Evolutionary conservation across 2,329 filamentous ascomycete genomes (phyloP).

Genomic region (Coniochaeta sp.): DNA sequence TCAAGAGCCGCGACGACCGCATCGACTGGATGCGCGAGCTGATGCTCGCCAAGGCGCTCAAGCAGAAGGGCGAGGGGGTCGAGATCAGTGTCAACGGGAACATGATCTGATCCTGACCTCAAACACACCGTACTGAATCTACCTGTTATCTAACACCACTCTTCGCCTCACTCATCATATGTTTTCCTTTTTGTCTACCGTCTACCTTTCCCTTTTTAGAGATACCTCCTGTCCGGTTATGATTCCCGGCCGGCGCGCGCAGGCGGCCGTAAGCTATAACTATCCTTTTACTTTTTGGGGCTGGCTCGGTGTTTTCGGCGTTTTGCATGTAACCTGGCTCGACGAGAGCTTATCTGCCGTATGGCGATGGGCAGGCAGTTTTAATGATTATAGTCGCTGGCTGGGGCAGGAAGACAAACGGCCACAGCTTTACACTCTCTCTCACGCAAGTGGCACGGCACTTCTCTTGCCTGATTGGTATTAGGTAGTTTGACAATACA

Average conservation of each 20-base stretch:
- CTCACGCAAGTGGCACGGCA: not conserved
- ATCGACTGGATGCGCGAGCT: conserved; percentile 97
- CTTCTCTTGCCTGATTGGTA: not conserved
- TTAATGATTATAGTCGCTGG: not conserved
- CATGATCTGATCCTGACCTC: conserved; percentile 46
- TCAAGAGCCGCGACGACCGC: conserved; percentile 76
- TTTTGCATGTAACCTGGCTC: not conserved
- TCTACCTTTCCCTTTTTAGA: not conserved
- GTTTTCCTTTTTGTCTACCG: not conserved
- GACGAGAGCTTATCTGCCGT: not conserved
- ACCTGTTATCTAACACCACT: no score
- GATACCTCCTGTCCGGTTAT: not conserved
- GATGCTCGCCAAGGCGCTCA: conserved; percentile 82
- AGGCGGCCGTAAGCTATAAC: not conserved
- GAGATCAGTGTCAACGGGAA: conserved; percentile 77
- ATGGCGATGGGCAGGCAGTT: not conserved
- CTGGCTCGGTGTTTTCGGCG: not conserved
- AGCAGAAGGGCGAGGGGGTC: conserved; percentile 76
- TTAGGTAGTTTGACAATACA: not conserved
- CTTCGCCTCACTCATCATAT: no score
- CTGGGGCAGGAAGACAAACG: not conserved
- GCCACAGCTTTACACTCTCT: not conserved
- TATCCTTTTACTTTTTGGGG: not conserved
- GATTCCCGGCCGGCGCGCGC: not conserved
- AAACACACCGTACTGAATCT: no score